A percentile compares a stretch with the other conserved stretches of the same genome.
Conservation (phyloP, 768 basidiomycete genomes). For the Cantharellus cinnabarinus region DNA sequence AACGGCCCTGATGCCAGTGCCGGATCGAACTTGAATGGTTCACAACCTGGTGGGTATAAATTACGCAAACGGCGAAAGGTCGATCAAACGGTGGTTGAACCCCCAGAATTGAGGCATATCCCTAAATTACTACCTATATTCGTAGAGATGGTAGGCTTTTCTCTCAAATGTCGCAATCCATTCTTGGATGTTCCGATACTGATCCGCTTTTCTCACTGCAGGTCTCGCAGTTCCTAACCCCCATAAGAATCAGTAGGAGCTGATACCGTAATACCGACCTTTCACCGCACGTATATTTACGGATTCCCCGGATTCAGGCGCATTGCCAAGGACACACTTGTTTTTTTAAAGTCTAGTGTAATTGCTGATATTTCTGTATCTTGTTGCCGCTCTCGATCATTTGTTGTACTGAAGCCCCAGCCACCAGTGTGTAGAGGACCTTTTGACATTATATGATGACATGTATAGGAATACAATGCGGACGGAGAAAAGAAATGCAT, state of each 20-base stretch:
- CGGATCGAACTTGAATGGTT: neutral
- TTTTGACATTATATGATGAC: neutral
- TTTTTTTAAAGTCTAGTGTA: no score
- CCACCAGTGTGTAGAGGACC: neutral
- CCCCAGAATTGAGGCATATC: constrained; percentile 59
- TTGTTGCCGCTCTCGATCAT: no score
- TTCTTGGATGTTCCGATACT: no score
- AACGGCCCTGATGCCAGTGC: neutral
- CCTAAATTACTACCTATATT: constrained; percentile 77
- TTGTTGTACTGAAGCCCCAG: no score
- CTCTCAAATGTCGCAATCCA: neutral
- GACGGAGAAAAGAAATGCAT: neutral
- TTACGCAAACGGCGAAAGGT: constrained; percentile 20
- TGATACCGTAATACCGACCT: no score
- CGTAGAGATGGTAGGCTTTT: constrained; percentile 59
- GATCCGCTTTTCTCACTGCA: neutral
- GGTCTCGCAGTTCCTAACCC: neutral
- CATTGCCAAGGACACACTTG: no score
- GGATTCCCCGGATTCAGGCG: no score
- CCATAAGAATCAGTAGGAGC: no score
- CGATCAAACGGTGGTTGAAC: constrained; percentile 27
- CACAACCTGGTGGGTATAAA: neutral
- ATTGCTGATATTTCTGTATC: no score
- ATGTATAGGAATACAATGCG: neutral
- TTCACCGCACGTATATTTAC: no score